Percentiles rank a stretch among this genome's conserved stretches.
Evolutionary conservation across 2,329 filamentous ascomycete species (phyloP).

Genomic region (Aphanoascus verrucosus): DNA sequence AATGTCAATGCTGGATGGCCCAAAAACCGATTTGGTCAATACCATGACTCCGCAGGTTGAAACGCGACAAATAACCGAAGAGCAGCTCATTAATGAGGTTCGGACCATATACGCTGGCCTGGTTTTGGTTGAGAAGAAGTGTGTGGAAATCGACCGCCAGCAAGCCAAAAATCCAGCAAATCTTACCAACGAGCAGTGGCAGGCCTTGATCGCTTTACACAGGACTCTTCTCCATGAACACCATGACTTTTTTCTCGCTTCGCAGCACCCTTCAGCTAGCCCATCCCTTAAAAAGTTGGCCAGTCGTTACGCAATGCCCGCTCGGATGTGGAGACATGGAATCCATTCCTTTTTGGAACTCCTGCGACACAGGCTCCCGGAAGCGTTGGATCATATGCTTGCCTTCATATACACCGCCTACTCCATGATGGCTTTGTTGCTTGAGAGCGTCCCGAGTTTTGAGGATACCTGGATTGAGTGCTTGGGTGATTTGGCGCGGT

Average conservation of each 20-base stretch:
- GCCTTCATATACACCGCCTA: constrained; percentile 84
- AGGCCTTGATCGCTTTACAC: constrained; percentile 71
- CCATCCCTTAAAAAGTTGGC: constrained; percentile 57
- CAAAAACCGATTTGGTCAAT: constrained; percentile 4
- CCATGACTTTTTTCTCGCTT: constrained; percentile 76
- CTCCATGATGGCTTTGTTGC: constrained; percentile 75
- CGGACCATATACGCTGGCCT: constrained; percentile 56
- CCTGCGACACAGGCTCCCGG: constrained; percentile 61
- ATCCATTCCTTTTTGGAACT: constrained; percentile 79
- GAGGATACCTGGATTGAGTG: constrained; percentile 91
- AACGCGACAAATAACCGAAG: constrained; percentile 60
- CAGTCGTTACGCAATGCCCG: constrained; percentile 80
- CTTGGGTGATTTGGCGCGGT: constrained; percentile 72
- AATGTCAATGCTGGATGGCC: constrained; percentile 1
- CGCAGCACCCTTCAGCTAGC: constrained; percentile 71
- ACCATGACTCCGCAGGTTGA: constrained; percentile 41
- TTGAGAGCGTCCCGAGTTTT: constrained; percentile 74
- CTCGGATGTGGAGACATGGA: constrained; percentile 85
- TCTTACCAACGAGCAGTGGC: constrained; percentile 62
- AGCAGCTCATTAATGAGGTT: constrained; percentile 70
- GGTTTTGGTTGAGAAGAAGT: constrained; percentile 77
- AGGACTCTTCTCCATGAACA: constrained; percentile 71
- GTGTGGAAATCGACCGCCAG: constrained; percentile 67
- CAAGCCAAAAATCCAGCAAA: constrained; percentile 45
- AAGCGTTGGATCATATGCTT: constrained; percentile 77